A percentile compares a stretch with the other conserved stretches of the same genome.
Evolutionary conservation across 495 filamentous ascomycete genomes (phyloP).

Genomic region (Aspergillus cavernicola): DNA sequence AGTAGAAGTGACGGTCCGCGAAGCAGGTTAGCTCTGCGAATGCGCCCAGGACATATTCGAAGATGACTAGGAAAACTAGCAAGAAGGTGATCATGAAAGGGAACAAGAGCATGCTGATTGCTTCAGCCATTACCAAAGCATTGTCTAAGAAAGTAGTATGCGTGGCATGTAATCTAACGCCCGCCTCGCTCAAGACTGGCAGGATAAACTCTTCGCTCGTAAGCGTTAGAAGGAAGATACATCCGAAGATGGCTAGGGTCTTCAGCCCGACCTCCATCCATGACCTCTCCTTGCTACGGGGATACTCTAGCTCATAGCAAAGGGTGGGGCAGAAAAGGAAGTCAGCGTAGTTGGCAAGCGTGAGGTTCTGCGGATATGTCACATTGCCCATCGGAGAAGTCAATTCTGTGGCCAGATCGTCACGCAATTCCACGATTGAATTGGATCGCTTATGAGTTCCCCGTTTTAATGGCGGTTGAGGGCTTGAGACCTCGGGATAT

Average conservation of each 20-base stretch:
- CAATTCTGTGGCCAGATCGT: slow-evolving; percentile 84
- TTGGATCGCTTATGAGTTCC: slow-evolving; percentile 38
- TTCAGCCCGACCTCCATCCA: slow-evolving; percentile 87
- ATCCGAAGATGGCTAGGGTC: slow-evolving; percentile 86
- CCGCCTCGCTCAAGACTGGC: slow-evolving; percentile 79
- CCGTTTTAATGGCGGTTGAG: slow-evolving; percentile 30
- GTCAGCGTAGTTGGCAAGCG: slow-evolving; percentile 75
- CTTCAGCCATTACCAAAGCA: slow-evolving; percentile 79
- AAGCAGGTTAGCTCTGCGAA: slow-evolving; percentile 94
- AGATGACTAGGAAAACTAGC: slow-evolving; percentile 93
- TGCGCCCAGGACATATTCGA: slow-evolving; percentile 92
- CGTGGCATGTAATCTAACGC: slow-evolving; percentile 56
- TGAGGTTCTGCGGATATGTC: slow-evolving; percentile 88
- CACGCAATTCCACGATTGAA: slow-evolving; percentile 63
- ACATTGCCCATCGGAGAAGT: slow-evolving; percentile 84
- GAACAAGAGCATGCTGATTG: slow-evolving; percentile 90
- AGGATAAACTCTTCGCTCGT: slow-evolving; percentile 95
- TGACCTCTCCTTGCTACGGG: slow-evolving; percentile 65
- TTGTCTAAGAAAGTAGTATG: slow-evolving; percentile 60
- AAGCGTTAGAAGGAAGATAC: slow-evolving; percentile 90
- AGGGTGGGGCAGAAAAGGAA: slow-evolving; percentile 91
- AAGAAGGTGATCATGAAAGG: slow-evolving; percentile 97
- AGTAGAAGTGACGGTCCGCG: slow-evolving; percentile 92
- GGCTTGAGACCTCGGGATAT: slow-evolving; percentile 63
- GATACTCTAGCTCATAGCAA: slow-evolving; percentile 97